Conservation (phyloP, 2,329 filamentous ascomycete species). For the Madurella fahalii region DNA sequence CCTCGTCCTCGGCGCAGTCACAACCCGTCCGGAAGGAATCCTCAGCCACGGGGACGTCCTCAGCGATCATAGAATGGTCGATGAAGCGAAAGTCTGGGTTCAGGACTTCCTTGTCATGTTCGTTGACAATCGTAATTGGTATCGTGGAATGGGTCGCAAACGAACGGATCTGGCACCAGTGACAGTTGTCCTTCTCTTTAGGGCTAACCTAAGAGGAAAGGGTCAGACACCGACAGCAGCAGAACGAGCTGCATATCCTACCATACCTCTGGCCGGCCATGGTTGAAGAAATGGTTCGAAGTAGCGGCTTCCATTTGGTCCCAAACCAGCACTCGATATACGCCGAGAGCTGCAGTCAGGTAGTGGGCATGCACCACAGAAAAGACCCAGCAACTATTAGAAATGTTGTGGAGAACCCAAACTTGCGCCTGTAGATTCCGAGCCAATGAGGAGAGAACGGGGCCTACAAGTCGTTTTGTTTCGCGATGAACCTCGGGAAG, state of each 20-base stretch:
- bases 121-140: slow-evolving; percentile 63
- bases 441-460: too few relatives aligned
- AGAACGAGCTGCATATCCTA: background rate
- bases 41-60: slow-evolving; percentile 57
- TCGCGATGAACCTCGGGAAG: too few relatives aligned
- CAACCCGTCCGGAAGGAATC: slow-evolving; percentile 66
- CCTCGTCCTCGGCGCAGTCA: slow-evolving; percentile 55
- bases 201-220: slow-evolving; percentile 28
- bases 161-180: slow-evolving; percentile 57
- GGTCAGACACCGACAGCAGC: slow-evolving; percentile 2
- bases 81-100: slow-evolving; percentile 68
- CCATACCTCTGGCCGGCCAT: slow-evolving; percentile 34
- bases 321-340: background rate
- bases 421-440: too few relatives aligned
- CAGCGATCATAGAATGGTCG: slow-evolving; percentile 53
- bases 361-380: too few relatives aligned
- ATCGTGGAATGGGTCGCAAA: slow-evolving; percentile 46
- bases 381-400: too few relatives aligned
- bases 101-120: slow-evolving; percentile 48
- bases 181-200: slow-evolving; percentile 43
- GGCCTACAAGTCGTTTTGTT: too few relatives aligned
- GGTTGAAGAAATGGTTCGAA: slow-evolving; percentile 45
- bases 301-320: slow-evolving; percentile 18
- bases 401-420: too few relatives aligned
- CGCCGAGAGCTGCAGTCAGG: background rate